Evolutionary conservation across 352 stramenopile genomes (phyloP).

Genomic region (Phytophthora pistaciae): DNA sequence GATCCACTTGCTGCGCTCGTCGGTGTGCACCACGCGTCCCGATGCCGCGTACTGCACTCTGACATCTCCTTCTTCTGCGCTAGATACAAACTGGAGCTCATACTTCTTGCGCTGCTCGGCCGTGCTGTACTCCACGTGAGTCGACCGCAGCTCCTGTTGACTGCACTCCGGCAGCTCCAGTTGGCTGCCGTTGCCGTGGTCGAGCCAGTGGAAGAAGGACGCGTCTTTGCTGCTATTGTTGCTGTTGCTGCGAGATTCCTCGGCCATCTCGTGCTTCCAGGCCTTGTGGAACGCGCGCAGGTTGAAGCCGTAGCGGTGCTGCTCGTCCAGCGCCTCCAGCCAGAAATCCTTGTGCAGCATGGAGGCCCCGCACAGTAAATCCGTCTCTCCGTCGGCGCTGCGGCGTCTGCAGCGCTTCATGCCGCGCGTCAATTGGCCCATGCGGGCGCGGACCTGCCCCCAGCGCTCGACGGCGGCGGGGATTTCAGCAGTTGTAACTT

Average conservation of each 20-base stretch:
- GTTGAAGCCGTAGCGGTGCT: constrained; percentile 80
- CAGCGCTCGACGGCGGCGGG: constrained; percentile 22
- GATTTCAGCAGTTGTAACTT: background rate
- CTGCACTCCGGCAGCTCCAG: constrained; percentile 67
- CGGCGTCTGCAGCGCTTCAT: constrained; percentile 27
- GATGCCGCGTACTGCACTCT: constrained; percentile 49
- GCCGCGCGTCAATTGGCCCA: constrained; percentile 42
- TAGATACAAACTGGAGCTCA: constrained; percentile 49
- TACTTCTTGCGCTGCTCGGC: constrained; percentile 47
- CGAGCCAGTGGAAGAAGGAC: constrained; percentile 82
- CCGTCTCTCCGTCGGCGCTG: constrained; percentile 2
- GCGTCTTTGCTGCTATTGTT: constrained; percentile 24
- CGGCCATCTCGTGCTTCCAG: constrained; percentile 63
- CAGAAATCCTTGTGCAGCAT: constrained; percentile 81
- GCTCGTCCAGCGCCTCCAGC: constrained; percentile 76
- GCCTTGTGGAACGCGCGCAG: constrained; percentile 70
- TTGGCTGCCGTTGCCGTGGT: constrained; percentile 54
- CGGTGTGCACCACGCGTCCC: constrained; percentile 53
- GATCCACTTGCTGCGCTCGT: constrained; percentile 79
- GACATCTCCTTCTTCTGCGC: background rate
- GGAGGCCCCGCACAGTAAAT: constrained; percentile 24
- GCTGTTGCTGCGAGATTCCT: background rate
- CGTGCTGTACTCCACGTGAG: constrained; percentile 66
- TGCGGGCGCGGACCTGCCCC: constrained; percentile 41
- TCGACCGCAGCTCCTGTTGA: constrained; percentile 50